Evolutionary conservation across 495 filamentous ascomycete genomes (phyloP), one percentile per base, ranked within the genome.

Genomic region (Penicillium verhagenii): DNA sequence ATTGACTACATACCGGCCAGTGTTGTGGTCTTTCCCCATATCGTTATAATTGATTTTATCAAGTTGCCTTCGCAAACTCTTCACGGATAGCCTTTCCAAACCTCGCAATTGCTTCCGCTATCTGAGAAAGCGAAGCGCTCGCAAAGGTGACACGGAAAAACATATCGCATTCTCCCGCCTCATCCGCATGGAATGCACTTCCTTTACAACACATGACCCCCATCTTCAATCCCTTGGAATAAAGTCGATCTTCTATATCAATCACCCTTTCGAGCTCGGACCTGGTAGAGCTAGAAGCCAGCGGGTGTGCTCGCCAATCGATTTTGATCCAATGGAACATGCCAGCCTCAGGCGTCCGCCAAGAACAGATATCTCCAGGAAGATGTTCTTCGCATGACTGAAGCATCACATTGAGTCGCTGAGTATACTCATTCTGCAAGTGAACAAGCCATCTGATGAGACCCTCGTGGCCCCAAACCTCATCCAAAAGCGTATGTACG

Each of bases 381-480:
- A 96, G 65, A 54, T 82, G 80, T 50, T 73, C 73, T 68, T 91
- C 88, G 58, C 88, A 93, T 0, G 63, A 92, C 77, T 44, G 89
- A 66, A 75, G 52, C 19, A 23, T 43, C 1, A 43, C 21, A 23
- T 43, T 43, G 3, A 20, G 39, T 7, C 39, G 39, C 19, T 70
- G 65, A 7, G 88, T 89, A 60, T 96, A 96, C 68, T 89, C 80
- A 46, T 79, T 56, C 4, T 87, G 74, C 31, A 96, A 66, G 57
- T 87, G 69, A 50, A 89, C 84, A 62, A 96, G 69, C 91, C 91
- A 95, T 47, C 84, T 72, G 7, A 95, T 58, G 62, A 86, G 94
- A 0, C 91, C 91, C 25, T 72, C 78, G 63, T 95, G 91, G 18
- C 90, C 91, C 91, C 91, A 96, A 19, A 76, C 74, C 67, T 92